A percentile compares a stretch with the other conserved stretches of the same genome.
Evolutionary conservation across 176 grass and related monocot genomes (phyloP).

Genomic region (Saccharum spontaneum): DNA sequence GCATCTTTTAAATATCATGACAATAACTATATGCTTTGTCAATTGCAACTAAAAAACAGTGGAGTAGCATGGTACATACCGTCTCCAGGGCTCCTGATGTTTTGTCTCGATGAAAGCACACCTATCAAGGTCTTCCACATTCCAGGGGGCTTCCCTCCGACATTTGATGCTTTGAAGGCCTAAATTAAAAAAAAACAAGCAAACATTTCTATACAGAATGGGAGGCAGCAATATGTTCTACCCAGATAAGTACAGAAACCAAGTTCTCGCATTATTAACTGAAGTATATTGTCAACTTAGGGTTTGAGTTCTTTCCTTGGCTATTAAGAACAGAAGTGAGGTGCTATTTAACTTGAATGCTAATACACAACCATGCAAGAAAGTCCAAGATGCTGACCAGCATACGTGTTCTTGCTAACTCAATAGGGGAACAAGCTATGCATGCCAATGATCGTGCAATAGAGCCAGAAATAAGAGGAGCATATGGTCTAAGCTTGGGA

Average conservation of each 20-base stretch:
- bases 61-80: constrained; percentile 47
- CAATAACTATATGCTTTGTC: not conserved
- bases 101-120: constrained; percentile 55
- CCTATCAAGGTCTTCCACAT: constrained; percentile 81
- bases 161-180: constrained; percentile 73
- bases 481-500: constrained; percentile 71
- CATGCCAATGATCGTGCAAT: constrained; percentile 76
- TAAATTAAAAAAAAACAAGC: constrained; percentile 22
- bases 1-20: not conserved
- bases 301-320: not conserved
- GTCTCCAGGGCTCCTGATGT: constrained; percentile 45
- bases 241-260: not conserved
- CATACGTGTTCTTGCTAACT: constrained; percentile 91
- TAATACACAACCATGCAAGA: not conserved
- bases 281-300: not conserved
- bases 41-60: constrained; percentile 20
- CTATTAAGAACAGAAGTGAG: not conserved
- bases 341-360: not conserved
- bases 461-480: constrained; percentile 75
- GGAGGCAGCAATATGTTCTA: not conserved
- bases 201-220: not conserved
- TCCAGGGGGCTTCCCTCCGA: constrained; percentile 67
- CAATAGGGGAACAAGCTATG: constrained; percentile 83
- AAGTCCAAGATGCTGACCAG: constrained; percentile 50
- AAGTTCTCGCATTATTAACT: not conserved